Evolutionary conservation across 2,329 filamentous ascomycete genomes (phyloP).

Genomic region (Chalaropsis ovoidea): DNA sequence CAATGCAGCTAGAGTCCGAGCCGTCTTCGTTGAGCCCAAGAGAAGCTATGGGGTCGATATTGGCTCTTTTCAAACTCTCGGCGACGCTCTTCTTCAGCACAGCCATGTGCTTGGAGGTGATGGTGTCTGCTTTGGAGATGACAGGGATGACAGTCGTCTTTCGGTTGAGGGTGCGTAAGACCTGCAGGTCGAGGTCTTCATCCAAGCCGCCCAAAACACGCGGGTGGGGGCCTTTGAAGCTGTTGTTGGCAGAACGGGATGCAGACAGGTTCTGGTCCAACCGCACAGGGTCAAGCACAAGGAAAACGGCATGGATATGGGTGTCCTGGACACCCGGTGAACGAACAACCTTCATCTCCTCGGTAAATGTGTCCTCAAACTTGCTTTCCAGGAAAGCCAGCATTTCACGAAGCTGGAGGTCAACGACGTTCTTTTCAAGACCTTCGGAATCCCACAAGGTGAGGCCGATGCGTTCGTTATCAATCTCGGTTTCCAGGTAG

Average conservation of each 20-base stretch:
- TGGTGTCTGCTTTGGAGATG: conserved; percentile 91
- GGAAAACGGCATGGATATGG: conserved; percentile 91
- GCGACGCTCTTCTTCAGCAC: conserved; percentile 85
- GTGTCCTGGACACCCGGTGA: conserved; percentile 89
- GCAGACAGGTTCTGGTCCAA: conserved; percentile 73
- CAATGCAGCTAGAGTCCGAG: conserved; percentile 44
- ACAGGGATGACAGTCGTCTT: conserved; percentile 95
- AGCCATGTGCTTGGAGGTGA: conserved; percentile 90
- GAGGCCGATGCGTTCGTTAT: conserved; percentile 79
- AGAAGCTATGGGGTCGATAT: conserved; percentile 78
- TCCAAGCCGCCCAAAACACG: conserved; percentile 61
- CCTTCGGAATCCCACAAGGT: conserved; percentile 96
- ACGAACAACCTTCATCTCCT: conserved; percentile 95
- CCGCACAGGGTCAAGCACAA: conserved; percentile 77
- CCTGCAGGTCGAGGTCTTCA: conserved; percentile 80
- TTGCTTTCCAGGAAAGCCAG: conserved; percentile 90
- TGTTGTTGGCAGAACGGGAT: conserved; percentile 47
- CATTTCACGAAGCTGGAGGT: conserved; percentile 87
- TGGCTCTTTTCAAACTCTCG: conserved; percentile 73
- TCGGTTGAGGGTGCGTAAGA: conserved; percentile 74
- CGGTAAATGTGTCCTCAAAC: conserved; percentile 93
- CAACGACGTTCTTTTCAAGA: conserved; percentile 86
- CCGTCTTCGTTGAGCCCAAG: conserved; percentile 72
- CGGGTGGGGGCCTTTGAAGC: conserved; percentile 29
- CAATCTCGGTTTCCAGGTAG: conserved; percentile 89